Evolutionary conservation across 345 rosid genomes (phyloP).

Genomic region (Toxicodendron radicans): DNA sequence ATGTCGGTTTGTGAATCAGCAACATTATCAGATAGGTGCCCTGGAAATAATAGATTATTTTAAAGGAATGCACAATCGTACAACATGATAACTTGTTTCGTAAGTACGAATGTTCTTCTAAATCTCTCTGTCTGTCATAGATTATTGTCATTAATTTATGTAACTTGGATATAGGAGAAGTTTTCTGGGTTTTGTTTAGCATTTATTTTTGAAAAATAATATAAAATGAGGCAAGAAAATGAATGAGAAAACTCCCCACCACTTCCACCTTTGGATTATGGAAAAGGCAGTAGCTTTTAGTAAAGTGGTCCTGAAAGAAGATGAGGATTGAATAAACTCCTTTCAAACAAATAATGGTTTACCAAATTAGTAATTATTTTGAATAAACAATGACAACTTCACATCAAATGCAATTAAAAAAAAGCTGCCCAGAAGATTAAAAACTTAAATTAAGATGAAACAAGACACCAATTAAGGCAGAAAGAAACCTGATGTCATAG

Average conservation of each 20-base stretch:
- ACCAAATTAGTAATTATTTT: slow-evolving; percentile 6
- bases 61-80: too few species aligned
- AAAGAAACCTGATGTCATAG: slow-evolving; percentile 14
- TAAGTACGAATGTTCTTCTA: too few species aligned
- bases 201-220: background rate
- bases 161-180: too few species aligned
- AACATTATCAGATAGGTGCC: too few species aligned
- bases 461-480: slow-evolving; percentile 6
- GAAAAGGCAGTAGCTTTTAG: background rate
- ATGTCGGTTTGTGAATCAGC: too few species aligned
- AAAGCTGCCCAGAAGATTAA: background rate
- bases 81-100: too few species aligned
- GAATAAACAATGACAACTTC: background rate
- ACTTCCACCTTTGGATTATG: background rate
- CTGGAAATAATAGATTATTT: too few species aligned
- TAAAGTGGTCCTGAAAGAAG: background rate
- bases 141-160: too few species aligned
- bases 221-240: background rate
- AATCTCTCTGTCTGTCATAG: too few species aligned
- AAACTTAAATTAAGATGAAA: background rate
- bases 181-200: too few species aligned
- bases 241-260: background rate
- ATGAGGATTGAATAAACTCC: background rate
- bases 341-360: slow-evolving; percentile 1
- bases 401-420: slow-evolving; percentile 1